Base-by-base conservation (phyloP, 2,329 filamentous ascomycete species). In the Truncatella angustata region DNA sequence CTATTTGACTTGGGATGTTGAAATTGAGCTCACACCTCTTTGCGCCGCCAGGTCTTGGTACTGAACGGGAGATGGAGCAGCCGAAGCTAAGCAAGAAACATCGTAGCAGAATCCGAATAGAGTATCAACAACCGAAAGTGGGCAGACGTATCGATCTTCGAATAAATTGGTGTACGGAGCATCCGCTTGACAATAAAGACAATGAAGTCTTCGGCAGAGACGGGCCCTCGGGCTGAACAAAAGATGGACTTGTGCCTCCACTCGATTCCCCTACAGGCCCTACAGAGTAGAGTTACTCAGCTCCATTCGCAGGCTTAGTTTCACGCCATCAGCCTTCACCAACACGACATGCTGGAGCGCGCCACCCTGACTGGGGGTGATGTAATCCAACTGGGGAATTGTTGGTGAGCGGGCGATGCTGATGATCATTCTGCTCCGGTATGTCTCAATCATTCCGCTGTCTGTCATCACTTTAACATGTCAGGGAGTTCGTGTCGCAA, bases 321-420 rank as follows among this genome's bases (percentile, higher is more conserved):
- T 49, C 32, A 23, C 30, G 28, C 45, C 45, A 49, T 49, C 45
- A 24, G 45, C 45, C 34, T 49, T 18, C 16, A 34, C 21, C n/a
- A 37, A 16, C 26, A 26, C n/a, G 12, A 30, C 5, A 23, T 23
- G 28, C 28, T 32, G 28, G 28, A 32, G 28, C 2, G n/a, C n/a
- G 28, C 28, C 28, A 32, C 14, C 28, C 14, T 7, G 28, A 7
- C 28, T 32, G 14, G 28, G 14, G 28, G n/a, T n/a, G n/a, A n/a
- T n/a, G n/a, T n/a, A n/a, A n/a, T n/a, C n/a, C n/a, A n/a, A n/a
- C n/a, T n/a, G n/a, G n/a, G n/a, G n/a, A n/a, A n/a, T n/a, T n/a
- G n/a, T n/a, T n/a, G n/a, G n/a, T n/a, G n/a, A n/a, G n/a, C n/a
- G 36, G 36, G 12, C 18, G 36, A 9, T 39, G 14, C 7, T 20